Evolutionary conservation across 257 asterid species (phyloP), one percentile per base, ranked within the genome.

Genomic region (Solanum pennellii): DNA sequence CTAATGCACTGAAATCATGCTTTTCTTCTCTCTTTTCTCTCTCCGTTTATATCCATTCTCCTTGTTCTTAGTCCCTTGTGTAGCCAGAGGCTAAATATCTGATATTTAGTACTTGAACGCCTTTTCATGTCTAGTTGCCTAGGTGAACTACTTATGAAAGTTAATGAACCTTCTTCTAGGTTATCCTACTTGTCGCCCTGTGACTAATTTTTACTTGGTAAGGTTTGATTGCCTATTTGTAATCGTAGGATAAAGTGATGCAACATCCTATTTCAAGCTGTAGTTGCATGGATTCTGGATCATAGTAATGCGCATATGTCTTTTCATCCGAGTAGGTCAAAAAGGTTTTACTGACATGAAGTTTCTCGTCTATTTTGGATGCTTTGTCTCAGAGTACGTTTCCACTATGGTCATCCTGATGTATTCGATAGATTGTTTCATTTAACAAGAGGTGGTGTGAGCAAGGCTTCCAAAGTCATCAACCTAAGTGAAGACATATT

Each of bases 351-450:
- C 75, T 56, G 84, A 59, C 76, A 76, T 42, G 41, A 25, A 35
- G 33, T 49, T 82, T 66, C 44, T 31, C 8, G 10, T 49, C n/a
- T 41, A 69, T 62, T 86, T 12, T 84, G 68, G 68, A 27, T 79
- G 56, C 83, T 88, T 80, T 72, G 49, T 88, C 88, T 87, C 96
- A 96, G 99, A 95, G 99, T 96, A 80, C 99, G 99, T 87, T 96
- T 96, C 91, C 99, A 95, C 93, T 96, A 96, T 89, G 99, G 99
- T 69, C 99, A 96, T 91, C 99, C 99, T 7, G 99, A 96, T 90
- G 94, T 96, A 86, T 96, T 96, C 35, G 99, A 96, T 87, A 93
- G 99, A 91, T 83, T 96, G 88, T 96, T 96, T 93, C 99, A 96
- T 93, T 92, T 96, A 83, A 93, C 98, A 45, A 91, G 98, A 90